phyloP scores from a whole-genome alignment of 805 yeast genomes.

The Metschnikowia similis region DNA sequence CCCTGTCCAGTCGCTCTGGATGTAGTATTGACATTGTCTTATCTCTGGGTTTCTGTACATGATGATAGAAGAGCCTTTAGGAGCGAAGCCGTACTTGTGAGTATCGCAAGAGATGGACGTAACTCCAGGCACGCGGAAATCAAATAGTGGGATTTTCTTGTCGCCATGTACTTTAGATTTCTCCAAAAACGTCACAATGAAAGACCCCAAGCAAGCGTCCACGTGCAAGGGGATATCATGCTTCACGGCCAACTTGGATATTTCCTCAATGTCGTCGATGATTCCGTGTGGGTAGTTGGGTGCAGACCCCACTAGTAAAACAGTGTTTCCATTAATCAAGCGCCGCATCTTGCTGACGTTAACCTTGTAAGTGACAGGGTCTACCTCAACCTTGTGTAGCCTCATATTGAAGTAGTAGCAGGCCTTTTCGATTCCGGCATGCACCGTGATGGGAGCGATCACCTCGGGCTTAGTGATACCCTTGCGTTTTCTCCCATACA shows the following conservation, averaged over 20 bases:
- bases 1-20: conserved; percentile 84
- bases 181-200: conserved; percentile 75
- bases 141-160: conserved; percentile 52
- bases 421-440: conserved; percentile 95
- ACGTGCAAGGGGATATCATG: conserved; percentile 86
- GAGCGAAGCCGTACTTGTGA: conserved; percentile 98
- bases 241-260: conserved; percentile 60
- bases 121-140: conserved; percentile 83
- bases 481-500: conserved; percentile 54
- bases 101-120: conserved; percentile 98
- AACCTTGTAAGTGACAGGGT: conserved; percentile 62
- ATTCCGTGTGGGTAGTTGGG: conserved; percentile 98
- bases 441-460: conserved; percentile 83
- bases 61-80: conserved; percentile 90
- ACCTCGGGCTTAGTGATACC: conserved; percentile 76
- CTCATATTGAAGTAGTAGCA: conserved; percentile 85
- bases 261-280: conserved; percentile 76
- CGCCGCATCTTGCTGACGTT: conserved; percentile 57
- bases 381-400: conserved; percentile 74
- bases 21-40: conserved; percentile 79
- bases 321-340: conserved; percentile 74
- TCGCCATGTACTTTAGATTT: conserved; percentile 50
- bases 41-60: conserved; percentile 74
- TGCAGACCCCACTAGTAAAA: conserved; percentile 85
- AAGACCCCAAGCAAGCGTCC: conserved; percentile 94